Evolutionary conservation across 805 yeast genomes (phyloP).

Genomic region (Cyberlindnera maritima): DNA sequence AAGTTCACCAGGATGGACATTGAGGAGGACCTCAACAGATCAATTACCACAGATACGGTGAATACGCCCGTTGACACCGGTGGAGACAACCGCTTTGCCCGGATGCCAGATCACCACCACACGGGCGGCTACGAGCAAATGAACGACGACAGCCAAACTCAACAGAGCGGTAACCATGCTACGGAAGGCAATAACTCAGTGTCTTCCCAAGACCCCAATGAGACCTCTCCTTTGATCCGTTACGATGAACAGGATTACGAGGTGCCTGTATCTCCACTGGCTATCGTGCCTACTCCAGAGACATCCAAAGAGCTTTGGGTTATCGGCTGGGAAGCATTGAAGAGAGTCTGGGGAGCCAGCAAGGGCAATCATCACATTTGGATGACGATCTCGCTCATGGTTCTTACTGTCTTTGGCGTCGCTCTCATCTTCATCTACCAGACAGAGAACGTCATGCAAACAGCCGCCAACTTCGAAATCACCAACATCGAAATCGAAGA

Average conservation of each 20-base stretch:
- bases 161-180: no score
- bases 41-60: no score
- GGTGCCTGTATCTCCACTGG: background rate
- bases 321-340: background rate
- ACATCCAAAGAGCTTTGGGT: background rate
- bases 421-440: background rate
- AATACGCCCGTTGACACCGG: no score
- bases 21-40: no score
- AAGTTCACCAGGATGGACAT: no score
- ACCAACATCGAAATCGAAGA: conserved; percentile 9
- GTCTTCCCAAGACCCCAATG: no score
- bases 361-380: background rate
- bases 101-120: no score
- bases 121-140: no score
- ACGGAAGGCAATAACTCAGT: no score
- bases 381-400: background rate
- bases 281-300: conserved; percentile 3
- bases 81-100: no score
- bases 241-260: background rate
- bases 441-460: conserved; percentile 5
- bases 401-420: background rate
- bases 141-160: no score
- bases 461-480: conserved; percentile 8
- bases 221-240: no score
- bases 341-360: background rate